A percentile compares a stretch with the other conserved stretches of the same genome.
Evolutionary conservation across 2,329 filamentous ascomycete genomes (phyloP).

Genomic region (Xylariaceae sp.): DNA sequence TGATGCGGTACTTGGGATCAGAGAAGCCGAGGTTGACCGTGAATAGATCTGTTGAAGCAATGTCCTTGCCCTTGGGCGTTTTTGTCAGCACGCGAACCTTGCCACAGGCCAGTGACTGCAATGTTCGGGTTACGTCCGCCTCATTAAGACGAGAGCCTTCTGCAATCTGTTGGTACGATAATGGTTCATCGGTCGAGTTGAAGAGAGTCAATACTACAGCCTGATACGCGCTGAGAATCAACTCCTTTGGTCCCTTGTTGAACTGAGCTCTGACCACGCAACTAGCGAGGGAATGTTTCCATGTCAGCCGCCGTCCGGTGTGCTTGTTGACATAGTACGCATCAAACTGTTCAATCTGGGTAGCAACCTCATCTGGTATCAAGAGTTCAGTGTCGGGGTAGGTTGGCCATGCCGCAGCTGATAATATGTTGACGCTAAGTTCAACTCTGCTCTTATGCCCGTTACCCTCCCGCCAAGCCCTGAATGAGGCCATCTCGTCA

Average conservation of each 20-base stretch:
- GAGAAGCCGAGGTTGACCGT: conserved; percentile 71
- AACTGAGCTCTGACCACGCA: conserved; percentile 81
- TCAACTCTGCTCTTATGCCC: conserved; percentile 54
- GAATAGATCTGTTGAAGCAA: conserved; percentile 75
- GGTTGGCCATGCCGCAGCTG: conserved; percentile 84
- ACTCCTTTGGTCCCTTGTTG: conserved; percentile 73
- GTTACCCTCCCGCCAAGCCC: conserved; percentile 53
- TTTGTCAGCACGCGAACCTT: conserved; percentile 81
- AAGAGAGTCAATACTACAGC: conserved; percentile 87
- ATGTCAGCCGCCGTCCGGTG: conserved; percentile 76
- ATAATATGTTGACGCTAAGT: conserved; percentile 84
- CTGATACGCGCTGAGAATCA: conserved; percentile 88
- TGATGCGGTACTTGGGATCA: conserved; percentile 82
- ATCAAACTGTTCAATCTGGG: conserved; percentile 77
- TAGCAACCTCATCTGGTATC: conserved; percentile 68
- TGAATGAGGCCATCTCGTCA: conserved; percentile 91
- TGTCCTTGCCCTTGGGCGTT: conserved; percentile 76
- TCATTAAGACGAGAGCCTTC: conserved; percentile 69
- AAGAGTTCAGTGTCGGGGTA: conserved; percentile 71
- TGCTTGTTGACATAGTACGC: conserved; percentile 84
- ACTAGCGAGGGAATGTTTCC: conserved; percentile 91
- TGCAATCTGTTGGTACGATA: conserved; percentile 72
- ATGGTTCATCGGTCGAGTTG: conserved; percentile 61
- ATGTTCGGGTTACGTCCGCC: conserved; percentile 75
- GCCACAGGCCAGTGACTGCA: conserved; percentile 92